Base-by-base conservation (phyloP, 2,329 filamentous ascomycete genomes). In the Alternaria sp. region DNA sequence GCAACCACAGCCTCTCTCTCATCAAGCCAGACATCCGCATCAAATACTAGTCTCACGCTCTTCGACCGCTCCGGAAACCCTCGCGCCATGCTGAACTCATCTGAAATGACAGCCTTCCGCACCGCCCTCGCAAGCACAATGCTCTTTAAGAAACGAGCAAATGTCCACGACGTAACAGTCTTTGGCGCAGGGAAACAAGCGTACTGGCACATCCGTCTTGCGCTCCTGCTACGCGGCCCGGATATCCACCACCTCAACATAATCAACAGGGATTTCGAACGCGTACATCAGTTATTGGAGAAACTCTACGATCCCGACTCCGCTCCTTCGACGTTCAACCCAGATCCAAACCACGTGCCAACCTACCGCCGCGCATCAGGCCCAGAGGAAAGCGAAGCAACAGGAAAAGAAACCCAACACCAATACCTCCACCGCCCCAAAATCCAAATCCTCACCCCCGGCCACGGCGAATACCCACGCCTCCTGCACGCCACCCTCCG, bases 171-270 rank as follows among this genome's bases (percentile, higher is more conserved):
- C 13, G 76, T 97, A 11, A 90, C 91, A 13, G 90, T 97, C 57
- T 98, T 97, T 77, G 95, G 95, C 23, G 90, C 91, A 32, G 95
- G 95, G 49, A 89, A 91, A 70, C 94, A 97, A 82, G 95, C 95
- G 12, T 97, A 95, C 82, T 98, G 94, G 94, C 95, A 97, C 77
- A 88, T 97, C 46, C 90, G 93, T 1, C 86, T 98, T 5, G 90
- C 94, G 0, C 85, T 98, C 11, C 85, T 95, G 67, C 85, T 96
- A 53, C 90, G 87, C 1, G 84, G 85, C 0, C 74, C 82, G 49
- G 92, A 93, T 19, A 90, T 97, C 70, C 89, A 90, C 71, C 88
- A 91, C 62, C 87, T 97, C 51, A 90, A 95, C 80, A 90, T 97
- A 73, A 90, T 97, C 76, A 96, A 94, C 74, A 89, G 92, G 32